Evolutionary conservation across 768 basidiomycete species (phyloP), one percentile per base, ranked within the genome.

Genomic region (Hypholoma fasciculare): DNA sequence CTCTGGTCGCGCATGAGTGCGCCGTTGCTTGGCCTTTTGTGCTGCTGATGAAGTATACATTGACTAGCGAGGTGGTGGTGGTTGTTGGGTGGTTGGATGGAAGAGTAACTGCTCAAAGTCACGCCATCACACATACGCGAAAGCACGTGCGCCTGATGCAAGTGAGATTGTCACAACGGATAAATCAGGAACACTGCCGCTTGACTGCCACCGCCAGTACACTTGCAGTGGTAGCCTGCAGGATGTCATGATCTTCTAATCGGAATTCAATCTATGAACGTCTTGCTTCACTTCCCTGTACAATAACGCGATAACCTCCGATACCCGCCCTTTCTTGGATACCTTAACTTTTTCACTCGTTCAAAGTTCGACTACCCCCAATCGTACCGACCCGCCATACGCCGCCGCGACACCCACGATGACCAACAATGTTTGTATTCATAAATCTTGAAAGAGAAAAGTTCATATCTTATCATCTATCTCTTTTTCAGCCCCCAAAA

Each of bases 1-100:
- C 61, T 94, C 92, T 62, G 92, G 92, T 37, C 92, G 89, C 34
- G 86, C 52, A 62, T 92, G 89, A 1, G 86, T 80, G 61, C 88
- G 82, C 63, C 90, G 77, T 34, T 34, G 30, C 69, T 82, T 83
- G 61, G 90, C 89, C 58, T 90, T 86, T 71, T 91, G 90, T 48
- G 83, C 85, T 26, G 83, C 82, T 36, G 88, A 85, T 13, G 86
- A 82, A 36, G 82, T 76, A 74, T 89, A 90, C 82, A 84, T 83
- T 9, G 62, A 67, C 67, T 12, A 14, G 56, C 61, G 49, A 50
- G 57, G 56, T 56, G 40, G 62, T 54, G 50, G 50, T 54, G 30
- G n/a, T n/a, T n/a, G n/a, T n/a, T n/a, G n/a, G n/a, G n/a, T n/a
- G n/a, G 61, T 30, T 49, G 58, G 27, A 44, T 39, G 30, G 49